These are phyloP conservation scores for Medicago truncatula DNA, from an alignment of 306 rosid species.

Conservation along the genomic window DNA sequence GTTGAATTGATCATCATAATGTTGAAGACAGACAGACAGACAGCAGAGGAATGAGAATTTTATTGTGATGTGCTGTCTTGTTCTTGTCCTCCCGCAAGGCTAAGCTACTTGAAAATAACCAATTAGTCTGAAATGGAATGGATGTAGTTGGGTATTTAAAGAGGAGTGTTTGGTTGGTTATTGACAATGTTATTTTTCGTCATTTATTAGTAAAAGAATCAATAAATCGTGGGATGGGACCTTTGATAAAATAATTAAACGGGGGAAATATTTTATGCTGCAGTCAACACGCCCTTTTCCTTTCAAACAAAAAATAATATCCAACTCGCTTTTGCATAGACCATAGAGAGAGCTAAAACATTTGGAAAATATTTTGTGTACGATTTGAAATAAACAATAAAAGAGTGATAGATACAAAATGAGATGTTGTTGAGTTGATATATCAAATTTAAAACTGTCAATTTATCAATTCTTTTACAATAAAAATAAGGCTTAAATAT, in stretches of 20 bases:
- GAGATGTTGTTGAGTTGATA: no score
- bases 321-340: neutral
- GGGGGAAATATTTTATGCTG: neutral
- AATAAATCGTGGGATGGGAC: neutral
- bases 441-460: no score
- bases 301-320: neutral
- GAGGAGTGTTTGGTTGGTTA: constrained; percentile 9
- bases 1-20: constrained; percentile 50
- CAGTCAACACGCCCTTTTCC: neutral
- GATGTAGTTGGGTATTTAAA: constrained; percentile 26
- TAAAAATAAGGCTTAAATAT: no score
- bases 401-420: no score
- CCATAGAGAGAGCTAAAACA: no score
- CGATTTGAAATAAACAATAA: no score
- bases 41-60: neutral
- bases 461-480: no score
- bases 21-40: neutral
- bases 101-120: neutral
- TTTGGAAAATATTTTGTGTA: no score
- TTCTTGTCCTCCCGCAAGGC: neutral
- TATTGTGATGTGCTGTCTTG: constrained; percentile 3
- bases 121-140: neutral
- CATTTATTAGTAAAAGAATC: neutral
- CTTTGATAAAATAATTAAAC: neutral
- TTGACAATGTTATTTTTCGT: neutral